A percentile compares a stretch with the other conserved stretches of the same genome.
These are phyloP conservation scores for Lepidium sativum DNA, from an alignment of 345 rosid species.

Conservation along the genomic window DNA sequence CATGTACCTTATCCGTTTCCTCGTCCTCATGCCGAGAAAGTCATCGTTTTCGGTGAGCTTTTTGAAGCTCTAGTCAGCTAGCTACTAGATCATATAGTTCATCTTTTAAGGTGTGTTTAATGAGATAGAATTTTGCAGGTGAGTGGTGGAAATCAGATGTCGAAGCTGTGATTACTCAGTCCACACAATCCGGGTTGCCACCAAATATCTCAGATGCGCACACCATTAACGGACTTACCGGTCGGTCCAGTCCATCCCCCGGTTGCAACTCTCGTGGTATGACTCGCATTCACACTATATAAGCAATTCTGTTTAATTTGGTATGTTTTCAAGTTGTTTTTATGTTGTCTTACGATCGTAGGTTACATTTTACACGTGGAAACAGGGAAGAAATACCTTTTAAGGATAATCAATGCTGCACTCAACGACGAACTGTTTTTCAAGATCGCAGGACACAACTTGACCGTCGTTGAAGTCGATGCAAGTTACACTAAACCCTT, in stretches of 20 bases:
- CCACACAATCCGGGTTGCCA: constrained; percentile 40
- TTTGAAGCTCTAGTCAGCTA: background rate
- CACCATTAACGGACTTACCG: constrained; percentile 61
- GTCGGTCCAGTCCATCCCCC: constrained; percentile 52
- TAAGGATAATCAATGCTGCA: constrained; percentile 61
- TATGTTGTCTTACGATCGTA: background rate
- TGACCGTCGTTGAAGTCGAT: constrained; percentile 65
- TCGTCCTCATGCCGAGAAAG: constrained; percentile 47
- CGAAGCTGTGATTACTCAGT: constrained; percentile 51
- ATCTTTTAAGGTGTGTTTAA: background rate
- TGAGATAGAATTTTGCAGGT: constrained; percentile 23
- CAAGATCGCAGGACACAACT: constrained; percentile 54
- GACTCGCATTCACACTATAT: no score
- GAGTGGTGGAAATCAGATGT: constrained; percentile 88
- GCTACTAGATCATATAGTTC: background rate
- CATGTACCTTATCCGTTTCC: constrained; percentile 59
- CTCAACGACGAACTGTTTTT: constrained; percentile 72
- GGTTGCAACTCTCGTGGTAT: constrained; percentile 55
- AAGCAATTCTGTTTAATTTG: no score
- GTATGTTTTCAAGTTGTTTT: background rate
- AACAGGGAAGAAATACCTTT: constrained; percentile 50
- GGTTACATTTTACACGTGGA: constrained; percentile 44
- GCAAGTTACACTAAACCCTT: constrained; percentile 55
- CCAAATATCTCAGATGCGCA: constrained; percentile 75
- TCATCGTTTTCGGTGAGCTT: constrained; percentile 45